A percentile compares a stretch with the other conserved stretches of the same genome.
Evolutionary conservation across 2,329 filamentous ascomycete genomes (phyloP).

Genomic region (Fusarium praegraminearum): DNA sequence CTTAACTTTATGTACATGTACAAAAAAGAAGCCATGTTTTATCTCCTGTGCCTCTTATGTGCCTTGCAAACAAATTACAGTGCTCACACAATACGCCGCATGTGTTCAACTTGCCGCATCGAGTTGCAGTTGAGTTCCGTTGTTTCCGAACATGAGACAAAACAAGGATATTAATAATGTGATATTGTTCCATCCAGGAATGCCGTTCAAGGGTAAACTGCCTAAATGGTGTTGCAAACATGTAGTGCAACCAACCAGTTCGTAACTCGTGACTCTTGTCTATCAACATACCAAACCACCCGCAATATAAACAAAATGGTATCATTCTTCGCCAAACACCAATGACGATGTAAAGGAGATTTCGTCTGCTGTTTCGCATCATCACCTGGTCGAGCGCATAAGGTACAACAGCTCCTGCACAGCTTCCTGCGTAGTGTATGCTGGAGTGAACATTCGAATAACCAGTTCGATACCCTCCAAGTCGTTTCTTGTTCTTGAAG

Average conservation of each 20-base stretch:
- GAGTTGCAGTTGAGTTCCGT: conserved; percentile 14
- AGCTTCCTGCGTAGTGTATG: background rate
- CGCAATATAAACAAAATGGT: background rate
- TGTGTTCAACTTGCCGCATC: conserved; percentile 4
- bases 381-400: background rate
- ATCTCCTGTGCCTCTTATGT: conserved; percentile 17
- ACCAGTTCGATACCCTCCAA: conserved; percentile 2
- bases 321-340: background rate
- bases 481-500: background rate
- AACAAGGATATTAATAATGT: background rate
- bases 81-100: conserved; percentile 18
- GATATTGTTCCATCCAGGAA: background rate
- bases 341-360: background rate
- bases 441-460: background rate
- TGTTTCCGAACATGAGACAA: conserved; percentile 22
- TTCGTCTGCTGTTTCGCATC: background rate
- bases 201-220: conserved; percentile 12
- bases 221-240: conserved; percentile 6
- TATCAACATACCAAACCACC: background rate
- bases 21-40: background rate
- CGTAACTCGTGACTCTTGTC: background rate
- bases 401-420: conserved; percentile 2
- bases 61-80: conserved; percentile 19
- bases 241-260: background rate
- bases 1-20: background rate